Evolutionary conservation across 2,329 filamentous ascomycete genomes (phyloP).

Genomic region (Mycosphaerelloides madeirae): DNA sequence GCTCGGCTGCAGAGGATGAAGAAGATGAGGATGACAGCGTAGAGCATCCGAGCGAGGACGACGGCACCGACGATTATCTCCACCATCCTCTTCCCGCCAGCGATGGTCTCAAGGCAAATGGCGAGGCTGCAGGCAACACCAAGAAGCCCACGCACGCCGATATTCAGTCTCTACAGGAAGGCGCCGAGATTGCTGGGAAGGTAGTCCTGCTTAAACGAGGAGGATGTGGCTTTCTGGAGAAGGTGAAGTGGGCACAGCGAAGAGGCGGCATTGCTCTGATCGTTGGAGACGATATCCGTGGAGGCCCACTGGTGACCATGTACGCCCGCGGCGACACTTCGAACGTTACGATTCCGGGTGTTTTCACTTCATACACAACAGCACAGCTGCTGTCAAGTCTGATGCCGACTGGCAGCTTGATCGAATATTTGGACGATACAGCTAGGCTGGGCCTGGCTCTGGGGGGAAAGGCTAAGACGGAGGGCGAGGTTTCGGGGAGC

Average conservation of each 20-base stretch:
- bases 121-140: conserved; percentile 33
- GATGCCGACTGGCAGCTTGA: conserved; percentile 60
- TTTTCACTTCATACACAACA: conserved; percentile 93
- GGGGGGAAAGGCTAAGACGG: conserved; percentile 17
- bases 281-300: conserved; percentile 87
- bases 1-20: conserved; percentile 6
- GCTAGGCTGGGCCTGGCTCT: conserved; percentile 44
- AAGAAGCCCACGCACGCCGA: conserved; percentile 62
- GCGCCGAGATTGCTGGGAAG: conserved; percentile 88
- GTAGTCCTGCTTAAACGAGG: conserved; percentile 86
- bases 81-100: conserved; percentile 55
- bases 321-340: conserved; percentile 96
- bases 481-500: conserved; percentile 6
- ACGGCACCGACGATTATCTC: conserved; percentile 82
- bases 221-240: conserved; percentile 93
- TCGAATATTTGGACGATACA: conserved; percentile 40
- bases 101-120: conserved; percentile 33
- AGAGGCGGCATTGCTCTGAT: conserved; percentile 85
- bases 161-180: conserved; percentile 86
- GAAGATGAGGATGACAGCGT: conserved; percentile 46
- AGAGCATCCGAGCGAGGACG: conserved; percentile 45
- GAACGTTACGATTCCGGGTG: conserved; percentile 85
- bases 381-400: conserved; percentile 88
- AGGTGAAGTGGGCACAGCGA: conserved; percentile 93
- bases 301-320: conserved; percentile 90